Conservation (phyloP, 495 filamentous ascomycete species). For the Penicillium cataractarum region DNA sequence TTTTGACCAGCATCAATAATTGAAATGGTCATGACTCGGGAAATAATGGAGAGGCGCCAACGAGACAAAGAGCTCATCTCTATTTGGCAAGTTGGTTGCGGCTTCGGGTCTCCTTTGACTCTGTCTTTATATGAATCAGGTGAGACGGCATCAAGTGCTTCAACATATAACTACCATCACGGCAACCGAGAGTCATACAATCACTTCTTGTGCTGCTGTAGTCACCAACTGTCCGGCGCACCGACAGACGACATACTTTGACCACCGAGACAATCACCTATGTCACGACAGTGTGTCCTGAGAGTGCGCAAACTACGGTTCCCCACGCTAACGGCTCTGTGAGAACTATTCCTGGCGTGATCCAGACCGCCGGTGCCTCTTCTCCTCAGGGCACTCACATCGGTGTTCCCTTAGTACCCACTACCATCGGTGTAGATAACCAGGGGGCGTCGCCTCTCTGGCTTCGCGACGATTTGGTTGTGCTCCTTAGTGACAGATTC, state of each 20-base stretch:
- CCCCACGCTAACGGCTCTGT: neutral
- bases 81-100: too few relatives aligned
- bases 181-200: neutral
- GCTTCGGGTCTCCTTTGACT: neutral
- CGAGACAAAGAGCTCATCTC: too few relatives aligned
- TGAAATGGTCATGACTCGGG: too few relatives aligned
- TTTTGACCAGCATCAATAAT: too few relatives aligned
- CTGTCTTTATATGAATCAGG: neutral
- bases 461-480: too few relatives aligned
- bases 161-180: slow-evolving; percentile 5
- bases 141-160: neutral
- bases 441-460: too few relatives aligned
- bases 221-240: neutral
- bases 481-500: too few relatives aligned
- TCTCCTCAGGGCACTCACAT: neutral
- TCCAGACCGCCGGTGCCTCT: neutral
- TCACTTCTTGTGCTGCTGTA: neutral
- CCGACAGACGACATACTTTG: neutral
- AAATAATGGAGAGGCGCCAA: too few relatives aligned
- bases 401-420: neutral
- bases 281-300: slow-evolving; percentile 1
- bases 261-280: neutral
- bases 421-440: too few relatives aligned
- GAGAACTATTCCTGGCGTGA: neutral
- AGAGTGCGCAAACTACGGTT: neutral